Conservation (phyloP, 1,284 basidiomycete genomes). For the Cryptococcus floricola region DNA sequence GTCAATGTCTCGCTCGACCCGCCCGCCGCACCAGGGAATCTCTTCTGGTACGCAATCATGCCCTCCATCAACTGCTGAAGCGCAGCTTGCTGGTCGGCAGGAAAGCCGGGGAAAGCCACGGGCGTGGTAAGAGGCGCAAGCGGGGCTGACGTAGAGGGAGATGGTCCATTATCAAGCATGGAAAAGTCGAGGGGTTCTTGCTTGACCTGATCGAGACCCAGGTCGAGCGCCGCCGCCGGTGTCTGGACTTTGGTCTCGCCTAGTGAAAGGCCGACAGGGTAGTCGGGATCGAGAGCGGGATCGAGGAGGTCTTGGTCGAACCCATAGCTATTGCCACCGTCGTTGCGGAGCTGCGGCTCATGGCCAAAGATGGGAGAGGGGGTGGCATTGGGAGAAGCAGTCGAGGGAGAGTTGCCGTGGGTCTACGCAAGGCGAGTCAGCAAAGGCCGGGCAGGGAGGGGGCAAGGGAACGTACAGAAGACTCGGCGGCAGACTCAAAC, state of each 20-base stretch:
- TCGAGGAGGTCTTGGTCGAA: constrained; percentile 26
- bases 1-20: constrained; percentile 2
- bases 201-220: constrained; percentile 25
- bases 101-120: constrained; percentile 19
- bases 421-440: constrained; percentile 8
- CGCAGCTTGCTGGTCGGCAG: constrained; percentile 38
- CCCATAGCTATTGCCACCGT: constrained; percentile 8
- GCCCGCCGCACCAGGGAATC: constrained; percentile 13
- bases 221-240: not conserved
- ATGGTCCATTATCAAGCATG: constrained; percentile 3
- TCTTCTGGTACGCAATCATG: constrained; percentile 35
- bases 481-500: constrained; percentile 23
- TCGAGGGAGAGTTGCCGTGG: constrained; percentile 36
- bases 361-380: constrained; percentile 34
- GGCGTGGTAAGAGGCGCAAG: not conserved
- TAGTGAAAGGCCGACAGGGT: constrained; percentile 1
- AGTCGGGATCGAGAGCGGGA: not conserved
- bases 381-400: constrained; percentile 41
- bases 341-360: constrained; percentile 16
- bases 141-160: constrained; percentile 8
- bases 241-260: constrained; percentile 21
- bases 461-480: constrained; percentile 25
- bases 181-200: constrained; percentile 34
- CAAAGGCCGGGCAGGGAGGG: not conserved
- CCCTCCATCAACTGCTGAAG: constrained; percentile 39